Conservation (phyloP, 345 rosid species). For the Eucalyptus regnans region DNA sequence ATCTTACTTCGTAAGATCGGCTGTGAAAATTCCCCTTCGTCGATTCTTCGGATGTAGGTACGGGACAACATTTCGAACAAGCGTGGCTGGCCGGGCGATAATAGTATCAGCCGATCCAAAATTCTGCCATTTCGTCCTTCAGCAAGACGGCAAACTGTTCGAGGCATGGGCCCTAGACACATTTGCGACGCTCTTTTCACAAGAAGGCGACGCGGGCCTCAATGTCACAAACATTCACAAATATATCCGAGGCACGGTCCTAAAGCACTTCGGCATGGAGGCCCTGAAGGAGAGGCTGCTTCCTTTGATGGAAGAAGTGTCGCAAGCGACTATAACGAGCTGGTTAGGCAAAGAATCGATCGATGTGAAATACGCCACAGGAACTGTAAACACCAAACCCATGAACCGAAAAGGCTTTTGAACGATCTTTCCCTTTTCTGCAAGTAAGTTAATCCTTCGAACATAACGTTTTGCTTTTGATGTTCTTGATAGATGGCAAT, state of each 20-base stretch:
- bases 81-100: background rate
- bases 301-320: background rate
- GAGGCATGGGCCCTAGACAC: conserved; percentile 5
- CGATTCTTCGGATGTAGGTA: background rate
- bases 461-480: background rate
- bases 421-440: too few relatives aligned
- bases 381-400: background rate
- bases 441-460: background rate
- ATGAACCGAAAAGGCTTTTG: background rate
- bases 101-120: conserved; percentile 6
- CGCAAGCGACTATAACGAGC: background rate
- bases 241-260: background rate
- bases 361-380: background rate
- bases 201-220: background rate
- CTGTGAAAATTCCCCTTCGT: background rate
- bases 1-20: background rate
- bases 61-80: conserved; percentile 6
- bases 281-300: conserved; percentile 2
- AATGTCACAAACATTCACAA: background rate
- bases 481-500: conserved; percentile 2
- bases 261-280: conserved; percentile 1
- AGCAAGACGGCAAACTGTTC: background rate
- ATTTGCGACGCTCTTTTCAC: conserved; percentile 1
- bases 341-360: conserved; percentile 1
- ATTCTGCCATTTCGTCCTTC: background rate